Evolutionary conservation across 805 yeast species (phyloP).

Genomic region (Kodamaea neixiangensis): DNA sequence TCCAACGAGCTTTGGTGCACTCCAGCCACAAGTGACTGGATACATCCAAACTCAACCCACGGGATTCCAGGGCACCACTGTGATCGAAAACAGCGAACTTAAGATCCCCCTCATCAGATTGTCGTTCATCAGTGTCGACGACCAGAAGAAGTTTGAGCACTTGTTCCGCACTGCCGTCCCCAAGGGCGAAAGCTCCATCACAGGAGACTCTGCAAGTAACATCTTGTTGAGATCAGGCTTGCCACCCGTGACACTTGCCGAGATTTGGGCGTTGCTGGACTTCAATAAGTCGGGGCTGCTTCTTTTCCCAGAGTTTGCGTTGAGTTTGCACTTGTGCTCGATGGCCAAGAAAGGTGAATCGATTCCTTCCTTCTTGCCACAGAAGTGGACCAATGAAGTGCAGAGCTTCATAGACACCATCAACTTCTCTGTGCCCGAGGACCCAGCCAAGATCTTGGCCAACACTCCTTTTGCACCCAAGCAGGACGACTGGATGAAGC

Average conservation of each 20-base stretch:
- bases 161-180: slow-evolving; percentile 79
- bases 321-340: slow-evolving; percentile 86
- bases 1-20: slow-evolving; percentile 7
- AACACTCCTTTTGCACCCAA: slow-evolving; percentile 46
- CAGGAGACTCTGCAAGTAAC: slow-evolving; percentile 74
- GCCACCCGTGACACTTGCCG: slow-evolving; percentile 72
- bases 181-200: slow-evolving; percentile 64
- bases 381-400: slow-evolving; percentile 77
- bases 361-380: slow-evolving; percentile 72
- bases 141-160: slow-evolving; percentile 84
- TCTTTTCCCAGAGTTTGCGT: slow-evolving; percentile 90
- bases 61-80: slow-evolving; percentile 43
- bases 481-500: slow-evolving; percentile 29
- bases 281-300: slow-evolving; percentile 82
- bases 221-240: slow-evolving; percentile 80
- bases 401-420: slow-evolving; percentile 88
- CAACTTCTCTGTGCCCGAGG: slow-evolving; percentile 73
- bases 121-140: slow-evolving; percentile 80
- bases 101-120: slow-evolving; percentile 76
- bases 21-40: slow-evolving; percentile 39
- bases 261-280: slow-evolving; percentile 90
- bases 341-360: slow-evolving; percentile 74
- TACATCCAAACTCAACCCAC: slow-evolving; percentile 46
- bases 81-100: slow-evolving; percentile 54
- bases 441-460: slow-evolving; percentile 39